Conservation (phyloP, 2,329 filamentous ascomycete species). For the Epichloe hybrida region DNA sequence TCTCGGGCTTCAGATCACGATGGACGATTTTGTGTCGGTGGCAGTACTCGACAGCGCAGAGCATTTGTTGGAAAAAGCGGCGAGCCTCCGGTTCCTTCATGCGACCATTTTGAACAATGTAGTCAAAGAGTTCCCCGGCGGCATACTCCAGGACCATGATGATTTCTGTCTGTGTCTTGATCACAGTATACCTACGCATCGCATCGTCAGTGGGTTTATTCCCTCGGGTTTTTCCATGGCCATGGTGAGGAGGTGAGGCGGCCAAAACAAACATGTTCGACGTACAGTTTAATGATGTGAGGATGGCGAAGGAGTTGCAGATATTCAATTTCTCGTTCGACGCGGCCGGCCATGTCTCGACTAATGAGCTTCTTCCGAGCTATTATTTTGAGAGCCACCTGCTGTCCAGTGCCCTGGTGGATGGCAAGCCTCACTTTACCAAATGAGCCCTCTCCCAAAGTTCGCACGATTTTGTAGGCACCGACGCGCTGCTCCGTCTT, state of each 20-base stretch:
- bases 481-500: constrained; percentile 74
- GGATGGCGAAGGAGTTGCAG: constrained; percentile 89
- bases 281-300: constrained; percentile 95
- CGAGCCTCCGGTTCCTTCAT: constrained; percentile 88
- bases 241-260: not conserved
- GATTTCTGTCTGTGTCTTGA: constrained; percentile 86
- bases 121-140: constrained; percentile 92
- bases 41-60: constrained; percentile 97
- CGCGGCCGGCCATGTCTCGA: constrained; percentile 91
- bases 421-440: constrained; percentile 97
- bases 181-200: constrained; percentile 68
- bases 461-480: constrained; percentile 81
- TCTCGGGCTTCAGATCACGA: constrained; percentile 93
- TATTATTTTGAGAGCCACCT: constrained; percentile 97
- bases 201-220: not conserved
- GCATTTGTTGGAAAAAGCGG: constrained; percentile 97
- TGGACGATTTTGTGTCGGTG: constrained; percentile 98
- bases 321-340: constrained; percentile 97
- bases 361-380: constrained; percentile 91
- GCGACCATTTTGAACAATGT: constrained; percentile 86
- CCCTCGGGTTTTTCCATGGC: not conserved
- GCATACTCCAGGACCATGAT: constrained; percentile 99
- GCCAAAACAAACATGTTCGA: constrained; percentile 8
- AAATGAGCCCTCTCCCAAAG: constrained; percentile 91
- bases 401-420: constrained; percentile 81